phyloP scores from a whole-genome alignment of 345 rosid genomes.

The Citrus hindsii region DNA sequence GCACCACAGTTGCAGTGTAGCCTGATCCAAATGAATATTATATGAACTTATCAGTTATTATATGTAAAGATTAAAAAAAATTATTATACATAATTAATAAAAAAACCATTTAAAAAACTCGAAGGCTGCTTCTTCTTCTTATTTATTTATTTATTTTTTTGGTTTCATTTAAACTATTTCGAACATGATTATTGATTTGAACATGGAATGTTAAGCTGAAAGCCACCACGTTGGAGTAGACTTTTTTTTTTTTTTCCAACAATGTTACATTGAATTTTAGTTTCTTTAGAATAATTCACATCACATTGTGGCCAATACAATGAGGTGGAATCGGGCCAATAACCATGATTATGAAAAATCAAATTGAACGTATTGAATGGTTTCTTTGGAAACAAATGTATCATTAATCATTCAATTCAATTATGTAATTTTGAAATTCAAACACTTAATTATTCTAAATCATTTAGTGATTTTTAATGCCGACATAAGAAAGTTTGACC shows the following conservation, averaged over 20 bases:
- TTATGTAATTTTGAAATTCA: neutral
- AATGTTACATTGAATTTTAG: neutral
- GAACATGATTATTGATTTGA: neutral
- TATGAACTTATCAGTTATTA: no score
- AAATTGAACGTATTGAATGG: neutral
- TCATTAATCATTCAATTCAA: neutral
- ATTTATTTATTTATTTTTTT: no score
- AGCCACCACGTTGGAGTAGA: neutral
- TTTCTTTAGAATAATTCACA: neutral
- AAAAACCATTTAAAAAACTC: no score
- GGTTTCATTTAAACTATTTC: neutral
- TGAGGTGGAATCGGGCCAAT: neutral
- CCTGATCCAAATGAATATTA: no score
- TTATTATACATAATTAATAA: no score
- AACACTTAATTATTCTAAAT: neutral
- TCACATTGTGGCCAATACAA: neutral
- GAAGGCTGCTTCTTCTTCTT: no score
- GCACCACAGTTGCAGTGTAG: rapidly evolving
- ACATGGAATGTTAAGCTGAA: neutral
- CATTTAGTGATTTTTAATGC: neutral
- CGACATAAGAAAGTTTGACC: neutral
- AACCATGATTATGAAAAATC: neutral
- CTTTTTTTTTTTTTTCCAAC: neutral
- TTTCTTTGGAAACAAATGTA: neutral
- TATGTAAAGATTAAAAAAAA: no score